A percentile compares a stretch with the other conserved stretches of the same genome.
phyloP scores from a whole-genome alignment of 768 basidiomycete species.

The Mycena albidolilacea region DNA sequence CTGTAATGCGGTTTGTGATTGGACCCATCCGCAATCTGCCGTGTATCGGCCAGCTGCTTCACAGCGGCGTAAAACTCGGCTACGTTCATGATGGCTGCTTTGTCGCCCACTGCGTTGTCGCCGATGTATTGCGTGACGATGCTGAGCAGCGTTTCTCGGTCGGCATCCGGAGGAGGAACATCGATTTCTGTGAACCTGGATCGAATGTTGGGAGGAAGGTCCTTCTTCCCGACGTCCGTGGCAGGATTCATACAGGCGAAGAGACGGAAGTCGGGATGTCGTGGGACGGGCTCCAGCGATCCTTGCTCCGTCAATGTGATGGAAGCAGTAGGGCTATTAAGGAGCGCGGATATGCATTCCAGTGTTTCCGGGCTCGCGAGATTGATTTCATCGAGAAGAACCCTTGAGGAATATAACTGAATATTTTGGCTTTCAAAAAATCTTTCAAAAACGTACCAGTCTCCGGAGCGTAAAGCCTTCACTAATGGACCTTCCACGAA shows the following conservation, averaged over 20 bases:
- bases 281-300: constrained; percentile 88
- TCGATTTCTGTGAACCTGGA: constrained; percentile 96
- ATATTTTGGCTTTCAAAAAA: background rate
- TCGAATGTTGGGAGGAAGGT: constrained; percentile 92
- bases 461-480: constrained; percentile 87
- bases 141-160: constrained; percentile 88
- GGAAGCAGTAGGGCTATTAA: constrained; percentile 89
- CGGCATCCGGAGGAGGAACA: constrained; percentile 93
- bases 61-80: constrained; percentile 92
- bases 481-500: constrained; percentile 98
- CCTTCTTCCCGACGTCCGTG: constrained; percentile 98
- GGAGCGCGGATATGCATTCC: constrained; percentile 90
- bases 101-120: constrained; percentile 85
- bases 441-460: constrained; percentile 77
- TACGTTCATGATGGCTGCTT: constrained; percentile 88
- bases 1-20: constrained; percentile 96
- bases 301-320: constrained; percentile 96
- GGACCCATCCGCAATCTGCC: constrained; percentile 92
- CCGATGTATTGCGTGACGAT: constrained; percentile 95
- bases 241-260: constrained; percentile 99
- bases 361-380: constrained; percentile 94
- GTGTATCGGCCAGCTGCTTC: constrained; percentile 79
- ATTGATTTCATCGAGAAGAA: constrained; percentile 97
- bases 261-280: constrained; percentile 95
- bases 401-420: constrained; percentile 62